phyloP scores from a whole-genome alignment of 768 basidiomycete species.

The Russula sp. region DNA sequence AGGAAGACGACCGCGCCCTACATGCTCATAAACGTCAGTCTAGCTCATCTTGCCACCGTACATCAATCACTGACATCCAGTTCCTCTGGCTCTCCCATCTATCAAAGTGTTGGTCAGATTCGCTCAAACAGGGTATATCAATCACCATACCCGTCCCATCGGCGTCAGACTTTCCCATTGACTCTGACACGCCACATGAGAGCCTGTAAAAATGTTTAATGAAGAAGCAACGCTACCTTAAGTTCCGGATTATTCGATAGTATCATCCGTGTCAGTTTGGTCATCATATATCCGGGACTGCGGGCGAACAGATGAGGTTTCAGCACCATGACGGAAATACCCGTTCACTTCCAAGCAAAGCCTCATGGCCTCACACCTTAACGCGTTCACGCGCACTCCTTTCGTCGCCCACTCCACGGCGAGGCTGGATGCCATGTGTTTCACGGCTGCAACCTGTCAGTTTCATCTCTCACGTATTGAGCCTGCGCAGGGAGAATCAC shows the following conservation, averaged over 20 bases:
- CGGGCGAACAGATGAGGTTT: not conserved
- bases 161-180: conserved; percentile 85
- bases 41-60: no score
- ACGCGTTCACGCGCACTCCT: conserved; percentile 79
- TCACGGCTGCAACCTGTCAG: conserved; percentile 57
- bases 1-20: conserved; percentile 89
- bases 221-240: conserved; percentile 49
- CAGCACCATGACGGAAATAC: conserved; percentile 19
- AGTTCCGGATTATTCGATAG: conserved; percentile 71
- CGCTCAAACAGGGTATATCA: not conserved
- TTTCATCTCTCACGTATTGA: conserved; percentile 8
- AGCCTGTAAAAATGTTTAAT: conserved; percentile 8
- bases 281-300: conserved; percentile 94
- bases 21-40: not conserved
- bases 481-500: conserved; percentile 39
- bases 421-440: conserved; percentile 89
- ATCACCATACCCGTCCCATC: conserved; percentile 68
- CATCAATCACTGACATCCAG: conserved; percentile 55
- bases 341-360: not conserved
- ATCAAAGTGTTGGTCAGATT: conserved; percentile 24
- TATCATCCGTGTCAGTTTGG: conserved; percentile 82
- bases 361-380: conserved; percentile 48
- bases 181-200: conserved; percentile 46
- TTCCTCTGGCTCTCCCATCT: conserved; percentile 94
- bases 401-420: conserved; percentile 96